phyloP scores from a whole-genome alignment of 2,329 filamentous ascomycete genomes.

The Leptographium radiaticola region DNA sequence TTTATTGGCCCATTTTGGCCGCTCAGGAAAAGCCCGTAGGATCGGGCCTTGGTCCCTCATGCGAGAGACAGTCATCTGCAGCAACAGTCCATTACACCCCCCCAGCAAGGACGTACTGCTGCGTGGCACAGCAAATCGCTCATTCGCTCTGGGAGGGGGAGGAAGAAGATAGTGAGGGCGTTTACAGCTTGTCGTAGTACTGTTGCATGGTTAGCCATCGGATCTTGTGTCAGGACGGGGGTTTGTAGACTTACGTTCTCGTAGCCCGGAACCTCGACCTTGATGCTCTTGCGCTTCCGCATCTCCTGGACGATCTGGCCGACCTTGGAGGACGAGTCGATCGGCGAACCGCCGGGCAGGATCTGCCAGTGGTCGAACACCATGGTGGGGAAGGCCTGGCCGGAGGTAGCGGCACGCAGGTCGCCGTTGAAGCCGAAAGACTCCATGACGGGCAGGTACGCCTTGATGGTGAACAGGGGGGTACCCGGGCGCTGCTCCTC shows the following conservation, averaged over 20 bases:
- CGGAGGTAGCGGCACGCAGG: conserved; percentile 82
- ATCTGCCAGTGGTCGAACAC: conserved; percentile 99
- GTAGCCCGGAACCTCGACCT: conserved; percentile 83
- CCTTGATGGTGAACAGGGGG: conserved; percentile 88
- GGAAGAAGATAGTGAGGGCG: conserved; percentile 18
- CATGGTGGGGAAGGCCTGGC: conserved; percentile 97
- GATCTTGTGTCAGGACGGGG: too few relatives aligned
- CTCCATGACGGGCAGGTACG: conserved; percentile 27
- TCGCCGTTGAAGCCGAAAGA: conserved; percentile 83
- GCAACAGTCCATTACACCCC: neutral
- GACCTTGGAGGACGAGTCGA: conserved; percentile 71
- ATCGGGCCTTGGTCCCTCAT: neutral
- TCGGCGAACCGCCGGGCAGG: conserved; percentile 82
- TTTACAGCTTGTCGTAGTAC: conserved; percentile 99
- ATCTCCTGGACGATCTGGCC: conserved; percentile 75
- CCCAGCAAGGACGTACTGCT: neutral
- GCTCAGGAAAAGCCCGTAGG: neutral
- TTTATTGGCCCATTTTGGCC: neutral
- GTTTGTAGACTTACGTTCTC: conserved; percentile 66
- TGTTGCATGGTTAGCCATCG: conserved; percentile 22
- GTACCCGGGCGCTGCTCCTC: conserved; percentile 98
- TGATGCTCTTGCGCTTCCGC: conserved; percentile 99
- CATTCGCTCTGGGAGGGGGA: conserved; percentile 4
- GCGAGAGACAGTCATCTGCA: neutral
- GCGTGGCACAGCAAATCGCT: conserved; percentile 1